Conservation (phyloP, 2,329 filamentous ascomycete species). For the Chaetomiaceae sp. region DNA sequence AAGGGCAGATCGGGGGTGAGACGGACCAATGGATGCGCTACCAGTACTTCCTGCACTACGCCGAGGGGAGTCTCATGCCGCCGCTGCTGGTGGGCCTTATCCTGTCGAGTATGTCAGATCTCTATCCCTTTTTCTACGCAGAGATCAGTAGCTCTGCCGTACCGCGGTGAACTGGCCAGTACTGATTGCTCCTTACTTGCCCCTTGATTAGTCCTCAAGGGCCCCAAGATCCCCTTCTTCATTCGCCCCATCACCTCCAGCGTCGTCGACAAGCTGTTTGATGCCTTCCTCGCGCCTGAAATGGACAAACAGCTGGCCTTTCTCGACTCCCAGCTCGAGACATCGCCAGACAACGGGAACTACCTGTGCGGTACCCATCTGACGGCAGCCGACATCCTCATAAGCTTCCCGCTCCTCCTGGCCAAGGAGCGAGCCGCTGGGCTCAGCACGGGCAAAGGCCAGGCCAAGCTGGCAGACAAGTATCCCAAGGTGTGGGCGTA, state of each 20-base stretch:
- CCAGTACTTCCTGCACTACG: constrained; percentile 72
- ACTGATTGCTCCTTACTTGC: too few relatives aligned
- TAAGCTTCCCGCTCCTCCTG: constrained; percentile 46
- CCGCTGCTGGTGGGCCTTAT: constrained; percentile 60
- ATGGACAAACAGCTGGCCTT: constrained; percentile 39
- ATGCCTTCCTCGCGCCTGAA: constrained; percentile 41
- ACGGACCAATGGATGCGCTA: constrained; percentile 53
- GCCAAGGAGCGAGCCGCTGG: constrained; percentile 32
- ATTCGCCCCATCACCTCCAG: constrained; percentile 45
- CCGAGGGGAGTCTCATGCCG: constrained; percentile 76
- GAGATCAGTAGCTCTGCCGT: background rate
- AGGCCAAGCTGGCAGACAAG: constrained; percentile 1
- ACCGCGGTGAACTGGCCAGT: too few relatives aligned
- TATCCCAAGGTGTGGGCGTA: constrained; percentile 42
- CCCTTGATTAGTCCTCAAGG: constrained; percentile 36
- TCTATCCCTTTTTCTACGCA: background rate
- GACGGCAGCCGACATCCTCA: constrained; percentile 46
- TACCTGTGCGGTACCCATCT: constrained; percentile 45
- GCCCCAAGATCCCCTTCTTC: constrained; percentile 44
- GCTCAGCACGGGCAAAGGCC: too few relatives aligned
- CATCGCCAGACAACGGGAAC: constrained; percentile 31
- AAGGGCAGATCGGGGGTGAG: constrained; percentile 51
- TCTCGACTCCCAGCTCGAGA: constrained; percentile 43
- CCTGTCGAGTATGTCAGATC: constrained; percentile 39
- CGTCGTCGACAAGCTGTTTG: constrained; percentile 38